phyloP scores from a whole-genome alignment of 352 stramenopile genomes.

The Pythium insidiosum region DNA sequence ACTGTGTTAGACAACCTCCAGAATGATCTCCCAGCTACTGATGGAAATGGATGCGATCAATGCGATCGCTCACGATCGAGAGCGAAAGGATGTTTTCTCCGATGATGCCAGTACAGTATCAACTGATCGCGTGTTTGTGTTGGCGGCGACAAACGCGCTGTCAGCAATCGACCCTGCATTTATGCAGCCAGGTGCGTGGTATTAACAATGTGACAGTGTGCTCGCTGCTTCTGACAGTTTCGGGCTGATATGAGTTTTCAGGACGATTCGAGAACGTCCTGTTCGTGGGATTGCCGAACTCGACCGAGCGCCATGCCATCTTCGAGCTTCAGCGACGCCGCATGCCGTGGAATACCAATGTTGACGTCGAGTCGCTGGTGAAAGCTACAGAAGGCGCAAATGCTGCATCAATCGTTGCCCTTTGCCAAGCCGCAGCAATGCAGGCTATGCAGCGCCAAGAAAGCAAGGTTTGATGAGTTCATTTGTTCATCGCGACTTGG shows the following conservation, averaged over 20 bases:
- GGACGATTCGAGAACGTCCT: conserved; percentile 81
- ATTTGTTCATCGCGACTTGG: too few relatives aligned
- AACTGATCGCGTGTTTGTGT: conserved; percentile 58
- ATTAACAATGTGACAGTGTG: too few relatives aligned
- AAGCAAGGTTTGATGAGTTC: too few relatives aligned
- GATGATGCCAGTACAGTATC: conserved; percentile 5
- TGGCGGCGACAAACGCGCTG: conserved; percentile 72
- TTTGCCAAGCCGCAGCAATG: conserved; percentile 68
- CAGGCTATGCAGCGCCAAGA: conserved; percentile 70
- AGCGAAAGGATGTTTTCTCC: neutral
- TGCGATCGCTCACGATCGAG: conserved; percentile 30
- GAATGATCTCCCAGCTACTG: conserved; percentile 83
- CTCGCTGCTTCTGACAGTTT: too few relatives aligned
- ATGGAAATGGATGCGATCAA: conserved; percentile 76
- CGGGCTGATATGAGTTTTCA: conserved; percentile 16
- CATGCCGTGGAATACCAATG: conserved; percentile 61
- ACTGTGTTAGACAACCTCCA: conserved; percentile 68
- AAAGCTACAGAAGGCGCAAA: conserved; percentile 53
- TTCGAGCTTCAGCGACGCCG: conserved; percentile 48
- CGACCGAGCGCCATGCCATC: conserved; percentile 48
- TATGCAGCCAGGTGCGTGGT: conserved; percentile 52
- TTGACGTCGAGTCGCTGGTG: conserved; percentile 42
- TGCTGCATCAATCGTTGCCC: conserved; percentile 58
- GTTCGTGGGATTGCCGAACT: conserved; percentile 55
- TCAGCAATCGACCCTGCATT: conserved; percentile 76